phyloP scores from a whole-genome alignment of 768 basidiomycete genomes.

The Strobilomyces confusus region DNA sequence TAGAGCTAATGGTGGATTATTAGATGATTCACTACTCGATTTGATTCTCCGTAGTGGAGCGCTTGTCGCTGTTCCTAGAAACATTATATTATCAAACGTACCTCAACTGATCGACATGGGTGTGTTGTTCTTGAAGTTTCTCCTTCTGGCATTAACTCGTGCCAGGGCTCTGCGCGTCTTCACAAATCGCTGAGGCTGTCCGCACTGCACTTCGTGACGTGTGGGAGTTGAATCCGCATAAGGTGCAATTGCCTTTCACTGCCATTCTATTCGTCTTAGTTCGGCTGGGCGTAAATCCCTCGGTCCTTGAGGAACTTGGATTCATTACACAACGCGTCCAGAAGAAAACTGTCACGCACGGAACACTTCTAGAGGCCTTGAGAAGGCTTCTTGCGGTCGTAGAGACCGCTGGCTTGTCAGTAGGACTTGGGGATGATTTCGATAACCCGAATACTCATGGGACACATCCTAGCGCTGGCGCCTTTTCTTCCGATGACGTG shows the following conservation, averaged over 20 bases:
- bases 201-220: slow-evolving; percentile 33
- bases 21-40: slow-evolving; percentile 40
- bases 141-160: slow-evolving; percentile 7
- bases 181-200: slow-evolving; percentile 32
- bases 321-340: slow-evolving; percentile 21
- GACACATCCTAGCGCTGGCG: slow-evolving; percentile 28
- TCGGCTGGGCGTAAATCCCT: slow-evolving; percentile 42
- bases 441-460: neutral
- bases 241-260: slow-evolving; percentile 31
- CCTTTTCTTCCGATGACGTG: slow-evolving; percentile 38
- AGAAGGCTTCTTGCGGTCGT: slow-evolving; percentile 43
- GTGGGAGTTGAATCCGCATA: slow-evolving; percentile 23
- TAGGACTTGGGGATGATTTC: slow-evolving; percentile 2
- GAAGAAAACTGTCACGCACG: slow-evolving; percentile 13
- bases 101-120: slow-evolving; percentile 43
- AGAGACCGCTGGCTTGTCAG: slow-evolving; percentile 45
- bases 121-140: slow-evolving; percentile 12
- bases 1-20: neutral
- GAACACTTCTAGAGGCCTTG: slow-evolving; percentile 32
- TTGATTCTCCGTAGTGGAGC: slow-evolving; percentile 42
- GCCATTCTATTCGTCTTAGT: slow-evolving; percentile 37
- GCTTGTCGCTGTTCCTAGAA: slow-evolving; percentile 32
- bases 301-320: slow-evolving; percentile 33
- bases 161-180: slow-evolving; percentile 15
- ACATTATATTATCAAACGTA: slow-evolving; percentile 29